Evolutionary conservation across 2,329 filamentous ascomycete species (phyloP).

Genomic region (Apiospora pterosperma): DNA sequence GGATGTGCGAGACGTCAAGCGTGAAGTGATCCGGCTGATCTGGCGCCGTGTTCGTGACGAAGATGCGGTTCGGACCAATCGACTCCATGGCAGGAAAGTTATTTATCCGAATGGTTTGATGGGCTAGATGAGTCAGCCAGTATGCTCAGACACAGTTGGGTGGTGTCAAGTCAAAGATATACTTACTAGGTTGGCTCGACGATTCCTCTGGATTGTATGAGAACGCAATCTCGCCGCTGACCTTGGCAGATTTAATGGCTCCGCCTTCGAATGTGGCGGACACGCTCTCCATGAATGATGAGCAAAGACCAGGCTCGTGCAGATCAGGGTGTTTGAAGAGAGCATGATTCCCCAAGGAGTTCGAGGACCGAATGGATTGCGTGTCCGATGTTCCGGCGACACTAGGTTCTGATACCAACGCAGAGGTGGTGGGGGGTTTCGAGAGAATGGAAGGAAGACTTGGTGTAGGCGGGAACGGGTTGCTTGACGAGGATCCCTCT

Average conservation of each 20-base stretch:
- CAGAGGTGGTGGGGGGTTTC: conserved; percentile 46
- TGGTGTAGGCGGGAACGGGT: conserved; percentile 32
- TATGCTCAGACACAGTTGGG: neutral
- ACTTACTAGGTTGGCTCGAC: conserved; percentile 47
- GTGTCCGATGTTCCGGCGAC: conserved; percentile 68
- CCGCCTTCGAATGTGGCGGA: conserved; percentile 79
- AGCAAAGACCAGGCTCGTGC: conserved; percentile 74
- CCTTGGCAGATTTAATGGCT: conserved; percentile 64
- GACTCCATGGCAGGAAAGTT: conserved; percentile 87
- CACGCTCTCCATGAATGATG: conserved; percentile 90
- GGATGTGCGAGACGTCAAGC: conserved; percentile 69
- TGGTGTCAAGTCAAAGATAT: conserved; percentile 30
- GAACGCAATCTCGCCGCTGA: conserved; percentile 87
- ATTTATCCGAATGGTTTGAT: conserved; percentile 75
- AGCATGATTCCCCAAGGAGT: conserved; percentile 67
- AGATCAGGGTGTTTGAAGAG: conserved; percentile 81
- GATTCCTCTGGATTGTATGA: conserved; percentile 64
- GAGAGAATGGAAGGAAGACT: conserved; percentile 33
- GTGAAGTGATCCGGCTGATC: conserved; percentile 76
- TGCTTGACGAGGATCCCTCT: conserved; percentile 25
- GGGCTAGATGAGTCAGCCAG: conserved; percentile 33
- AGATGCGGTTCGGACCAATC: conserved; percentile 89
- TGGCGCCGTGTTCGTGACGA: conserved; percentile 66
- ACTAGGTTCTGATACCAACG: conserved; percentile 62
- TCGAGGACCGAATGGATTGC: conserved; percentile 85